These are phyloP conservation scores for Suhomyces kilbournensis DNA, from an alignment of 805 yeast genomes.

Conservation along the genomic window DNA sequence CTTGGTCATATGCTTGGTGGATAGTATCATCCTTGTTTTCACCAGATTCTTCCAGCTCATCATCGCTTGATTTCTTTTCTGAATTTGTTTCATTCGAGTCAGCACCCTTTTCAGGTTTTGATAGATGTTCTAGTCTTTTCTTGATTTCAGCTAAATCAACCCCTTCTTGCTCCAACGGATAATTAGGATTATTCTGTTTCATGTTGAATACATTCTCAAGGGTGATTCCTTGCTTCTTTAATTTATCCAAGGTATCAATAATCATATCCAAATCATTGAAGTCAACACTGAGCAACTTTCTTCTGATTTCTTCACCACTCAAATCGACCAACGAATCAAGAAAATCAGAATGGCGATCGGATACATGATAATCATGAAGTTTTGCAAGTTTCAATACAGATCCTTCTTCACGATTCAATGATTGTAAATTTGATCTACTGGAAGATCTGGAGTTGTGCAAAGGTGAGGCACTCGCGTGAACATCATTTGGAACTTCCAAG, in stretches of 20 bases:
- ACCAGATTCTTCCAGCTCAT: not conserved
- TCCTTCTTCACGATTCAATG: slow-evolving; percentile 42
- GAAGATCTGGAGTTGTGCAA: slow-evolving; percentile 16
- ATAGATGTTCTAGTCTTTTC: slow-evolving; percentile 6
- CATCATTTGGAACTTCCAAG: not conserved
- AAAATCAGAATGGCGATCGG: slow-evolving; percentile 5
- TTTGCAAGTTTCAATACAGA: slow-evolving; percentile 35
- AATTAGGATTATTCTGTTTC: not conserved
- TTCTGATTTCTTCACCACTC: slow-evolving; percentile 40
- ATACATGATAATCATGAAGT: slow-evolving; percentile 20
- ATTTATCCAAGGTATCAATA: slow-evolving; percentile 27
- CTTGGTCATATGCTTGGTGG: slow-evolving; percentile 19
- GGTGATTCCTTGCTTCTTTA: slow-evolving; percentile 31
- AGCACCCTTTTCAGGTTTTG: not conserved
- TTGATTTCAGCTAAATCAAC: slow-evolving; percentile 12
- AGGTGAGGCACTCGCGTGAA: slow-evolving; percentile 11
- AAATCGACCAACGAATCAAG: slow-evolving; percentile 14
- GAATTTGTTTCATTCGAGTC: not conserved
- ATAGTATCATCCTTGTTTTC: slow-evolving; percentile 8
- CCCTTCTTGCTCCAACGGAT: slow-evolving; percentile 8
- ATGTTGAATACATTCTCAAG: slow-evolving; percentile 20
- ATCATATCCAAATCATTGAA: slow-evolving; percentile 34
- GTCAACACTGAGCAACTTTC: slow-evolving; percentile 27
- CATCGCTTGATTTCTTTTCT: not conserved
- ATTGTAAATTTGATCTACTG: slow-evolving; percentile 31